phyloP scores from a whole-genome alignment of 345 rosid genomes.

The Laguncularia racemosa region DNA sequence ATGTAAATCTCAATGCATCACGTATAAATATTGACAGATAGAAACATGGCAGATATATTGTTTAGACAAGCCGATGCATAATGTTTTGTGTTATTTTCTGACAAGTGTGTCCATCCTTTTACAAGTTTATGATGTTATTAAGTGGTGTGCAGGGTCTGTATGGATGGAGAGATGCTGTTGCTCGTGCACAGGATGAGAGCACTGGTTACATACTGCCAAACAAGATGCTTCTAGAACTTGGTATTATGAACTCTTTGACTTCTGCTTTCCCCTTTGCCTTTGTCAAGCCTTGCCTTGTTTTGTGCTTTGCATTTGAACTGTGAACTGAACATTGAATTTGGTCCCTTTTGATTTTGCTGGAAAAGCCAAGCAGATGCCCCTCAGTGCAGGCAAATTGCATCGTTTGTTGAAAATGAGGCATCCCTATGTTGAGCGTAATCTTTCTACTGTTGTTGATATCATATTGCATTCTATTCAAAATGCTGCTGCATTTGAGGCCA shows the following conservation, averaged over 20 bases:
- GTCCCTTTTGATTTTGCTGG: conserved; percentile 8
- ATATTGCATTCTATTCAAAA: conserved; percentile 54
- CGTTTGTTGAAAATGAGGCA: conserved; percentile 44
- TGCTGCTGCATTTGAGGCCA: conserved; percentile 48
- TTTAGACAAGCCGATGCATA: conserved; percentile 1
- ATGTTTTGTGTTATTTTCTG: background rate
- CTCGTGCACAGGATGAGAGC: conserved; percentile 74
- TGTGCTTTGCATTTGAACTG: background rate
- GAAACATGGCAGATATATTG: background rate
- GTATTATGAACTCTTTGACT: conserved; percentile 19
- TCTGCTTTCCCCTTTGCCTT: background rate
- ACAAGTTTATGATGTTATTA: background rate
- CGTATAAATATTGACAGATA: too few species aligned
- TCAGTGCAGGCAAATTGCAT: conserved; percentile 37
- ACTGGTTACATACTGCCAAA: conserved; percentile 76
- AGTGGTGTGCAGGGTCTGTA: conserved; percentile 50
- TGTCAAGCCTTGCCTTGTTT: background rate
- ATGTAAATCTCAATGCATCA: too few species aligned
- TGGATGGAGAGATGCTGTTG: conserved; percentile 69
- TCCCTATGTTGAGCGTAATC: conserved; percentile 53
- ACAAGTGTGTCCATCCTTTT: too few species aligned
- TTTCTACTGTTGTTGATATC: conserved; percentile 39
- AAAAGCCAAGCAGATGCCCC: conserved; percentile 72
- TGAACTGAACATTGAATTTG: background rate
- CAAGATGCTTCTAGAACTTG: conserved; percentile 66